Evolutionary conservation across 257 asterid genomes (phyloP), one percentile per base, ranked within the genome.

Genomic region (Scutellaria galericulata): DNA sequence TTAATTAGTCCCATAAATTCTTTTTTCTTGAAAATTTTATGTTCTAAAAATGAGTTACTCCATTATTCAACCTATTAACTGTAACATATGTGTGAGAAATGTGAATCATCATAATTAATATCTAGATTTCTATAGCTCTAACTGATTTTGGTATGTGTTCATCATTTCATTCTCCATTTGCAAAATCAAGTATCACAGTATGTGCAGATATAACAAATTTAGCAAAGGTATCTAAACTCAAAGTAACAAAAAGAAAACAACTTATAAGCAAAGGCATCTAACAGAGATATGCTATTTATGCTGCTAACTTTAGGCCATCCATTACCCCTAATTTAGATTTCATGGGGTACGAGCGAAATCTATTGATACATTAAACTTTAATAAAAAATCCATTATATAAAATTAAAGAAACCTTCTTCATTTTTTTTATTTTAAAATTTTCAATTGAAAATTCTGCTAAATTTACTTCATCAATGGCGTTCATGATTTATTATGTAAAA

Each of bases 201-300:
- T 35, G 58, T 71, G 68, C 22, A 71, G 35, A 71, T 40, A 24
- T 24, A 3, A 22, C 27, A 41, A 68, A 51, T 8, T 60, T 61
- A 55, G 68, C 9, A 64, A 63, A 71, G 76, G 72, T 62, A 72
- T 71, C 59, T 60, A 71, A 62, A 71, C 53, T 48, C 5, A 48
- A 66, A 60, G 15, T 14, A 31, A 31, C 68, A 46, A 45, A 56
- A 22, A 56, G 10, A 42, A 20, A 24, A 45, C 7, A 22, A 35
- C 11, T 14, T 44, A 2, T 24, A 37, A 6, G 62, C 61, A 47
- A 48, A 27, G 59, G 76, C 12, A 75, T 75, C 80, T 70, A 70
- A 66, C 72, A 70, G 68, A 61, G 55, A 64, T 62, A 40, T 62
- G 71, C 51, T 39, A 48, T 67, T 51, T 73, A 44, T 53, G 64